Base-by-base conservation (phyloP, 2,329 filamentous ascomycete genomes). In the Stagonosporopsis vannaccii region DNA sequence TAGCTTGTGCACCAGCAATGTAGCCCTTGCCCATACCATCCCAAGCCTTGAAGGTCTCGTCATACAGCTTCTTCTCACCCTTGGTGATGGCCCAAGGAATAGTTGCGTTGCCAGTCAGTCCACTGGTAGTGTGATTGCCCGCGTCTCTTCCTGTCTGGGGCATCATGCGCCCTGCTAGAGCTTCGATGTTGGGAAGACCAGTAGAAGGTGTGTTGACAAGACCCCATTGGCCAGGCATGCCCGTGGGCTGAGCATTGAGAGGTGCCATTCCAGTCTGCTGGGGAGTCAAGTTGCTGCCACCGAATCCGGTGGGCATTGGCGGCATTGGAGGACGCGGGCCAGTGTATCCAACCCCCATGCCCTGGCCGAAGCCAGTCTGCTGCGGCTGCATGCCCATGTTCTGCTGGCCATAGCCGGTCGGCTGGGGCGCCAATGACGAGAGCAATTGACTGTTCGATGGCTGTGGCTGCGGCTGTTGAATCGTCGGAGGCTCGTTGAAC, bases 31-130 rank as follows among this genome's bases (percentile, higher is more conserved):
- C 86, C 61, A 99, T 86, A 2, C 95, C 95, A 78, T 99, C 95
- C 95, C 95, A 99, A 5, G 93, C 93, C 62, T 88, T 90, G 82
- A 99, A 99, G 30, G 98, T 86, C 58, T 92, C 86, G 76, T 99
- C 95, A 66, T 99, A 99, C 61, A 96, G 90, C 59, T 90, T 94
- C 82, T 99, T 99, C 77, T 99, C 95, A 61, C 97, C 93, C 76
- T 99, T 99, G 4, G 95, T 99, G 58, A 99, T 95, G 15, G 95
- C 93, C 95, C 95, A 99, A 0, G 95, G 95, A 70, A 99, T 94
- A 7, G 92, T 94, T 0, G 95, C 95, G 78, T 96, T 98, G 48
- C 95, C 95, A 61, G 92, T 88, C 9, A 99, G 83, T 5, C 94
- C 94, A 56, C 89, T 87, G 1, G 93, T 94, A 7, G 91, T 96